Conservation (phyloP, 768 basidiomycete species). For the Phaffia tasmanica region DNA sequence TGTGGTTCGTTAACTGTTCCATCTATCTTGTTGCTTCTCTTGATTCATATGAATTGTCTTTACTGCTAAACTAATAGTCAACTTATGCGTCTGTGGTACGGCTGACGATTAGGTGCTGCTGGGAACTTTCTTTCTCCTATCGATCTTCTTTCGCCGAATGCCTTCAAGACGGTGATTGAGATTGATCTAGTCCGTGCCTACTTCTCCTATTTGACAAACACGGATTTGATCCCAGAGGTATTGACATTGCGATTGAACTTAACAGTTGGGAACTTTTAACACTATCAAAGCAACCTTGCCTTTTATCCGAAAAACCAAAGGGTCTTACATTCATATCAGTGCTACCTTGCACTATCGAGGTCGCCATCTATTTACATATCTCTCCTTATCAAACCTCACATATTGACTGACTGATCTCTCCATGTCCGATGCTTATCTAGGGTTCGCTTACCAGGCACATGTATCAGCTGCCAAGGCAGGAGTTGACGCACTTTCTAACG, state of each 20-base stretch:
- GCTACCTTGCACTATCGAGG: slow-evolving; percentile 78
- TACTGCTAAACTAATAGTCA: background rate
- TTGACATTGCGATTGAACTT: background rate
- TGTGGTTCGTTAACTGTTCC: slow-evolving; percentile 51
- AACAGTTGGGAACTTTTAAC: slow-evolving; percentile 78
- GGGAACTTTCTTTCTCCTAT: slow-evolving; percentile 78
- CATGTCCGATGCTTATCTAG: slow-evolving; percentile 38
- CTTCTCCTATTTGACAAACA: background rate
- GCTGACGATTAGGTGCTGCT: slow-evolving; percentile 57
- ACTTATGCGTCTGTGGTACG: background rate
- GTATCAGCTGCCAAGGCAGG: slow-evolving; percentile 92
- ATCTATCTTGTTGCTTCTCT: background rate
- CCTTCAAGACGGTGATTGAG: slow-evolving; percentile 81
- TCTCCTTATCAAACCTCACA: background rate
- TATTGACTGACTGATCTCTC: background rate
- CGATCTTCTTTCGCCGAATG: slow-evolving; percentile 65
- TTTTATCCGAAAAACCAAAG: slow-evolving; percentile 57
- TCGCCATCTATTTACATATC: slow-evolving; percentile 33
- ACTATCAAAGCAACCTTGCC: slow-evolving; percentile 84
- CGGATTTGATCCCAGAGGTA: background rate
- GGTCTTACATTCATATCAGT: slow-evolving; percentile 79
- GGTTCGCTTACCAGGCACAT: slow-evolving; percentile 75
- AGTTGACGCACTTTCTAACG: slow-evolving; percentile 75
- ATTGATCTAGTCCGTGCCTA: slow-evolving; percentile 67
- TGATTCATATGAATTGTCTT: background rate